Evolutionary conservation across 441 rosid genomes (phyloP).

Genomic region (Iberis amara): DNA sequence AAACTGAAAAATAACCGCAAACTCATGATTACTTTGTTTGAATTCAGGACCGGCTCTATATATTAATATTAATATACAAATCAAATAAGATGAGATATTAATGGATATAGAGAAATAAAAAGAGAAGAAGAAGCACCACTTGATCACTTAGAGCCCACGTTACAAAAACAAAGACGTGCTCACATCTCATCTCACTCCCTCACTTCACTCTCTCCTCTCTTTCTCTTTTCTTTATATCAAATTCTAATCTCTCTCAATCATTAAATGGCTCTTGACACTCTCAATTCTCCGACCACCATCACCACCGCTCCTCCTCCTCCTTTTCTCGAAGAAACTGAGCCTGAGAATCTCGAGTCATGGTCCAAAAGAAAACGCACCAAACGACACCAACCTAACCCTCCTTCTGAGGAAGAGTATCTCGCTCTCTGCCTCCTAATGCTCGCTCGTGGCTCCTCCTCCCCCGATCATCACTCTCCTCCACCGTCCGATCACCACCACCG

Average conservation of each 20-base stretch:
- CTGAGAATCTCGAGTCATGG: slow-evolving; percentile 30
- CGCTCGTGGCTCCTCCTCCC: slow-evolving; percentile 34
- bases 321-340: slow-evolving; percentile 23
- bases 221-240: slow-evolving; percentile 4
- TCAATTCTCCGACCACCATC: slow-evolving; percentile 42
- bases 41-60: neutral
- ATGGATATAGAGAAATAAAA: slow-evolving; percentile 26
- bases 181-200: slow-evolving; percentile 33
- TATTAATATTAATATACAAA: neutral
- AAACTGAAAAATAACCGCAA: too few species aligned
- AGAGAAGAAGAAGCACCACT: slow-evolving; percentile 29
- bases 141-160: slow-evolving; percentile 37
- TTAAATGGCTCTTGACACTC: slow-evolving; percentile 46
- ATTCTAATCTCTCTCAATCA: neutral
- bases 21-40: too few species aligned
- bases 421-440: slow-evolving; percentile 53
- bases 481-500: slow-evolving; percentile 15
- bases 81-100: slow-evolving; percentile 24
- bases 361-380: slow-evolving; percentile 36
- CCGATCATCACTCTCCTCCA: neutral
- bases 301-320: slow-evolving; percentile 32
- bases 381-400: slow-evolving; percentile 33
- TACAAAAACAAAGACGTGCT: slow-evolving; percentile 35
- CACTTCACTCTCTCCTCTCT: slow-evolving; percentile 29
- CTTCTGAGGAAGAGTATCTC: slow-evolving; percentile 44